Conservation (phyloP, 495 filamentous ascomycete genomes). For the Tuber brumale region DNA sequence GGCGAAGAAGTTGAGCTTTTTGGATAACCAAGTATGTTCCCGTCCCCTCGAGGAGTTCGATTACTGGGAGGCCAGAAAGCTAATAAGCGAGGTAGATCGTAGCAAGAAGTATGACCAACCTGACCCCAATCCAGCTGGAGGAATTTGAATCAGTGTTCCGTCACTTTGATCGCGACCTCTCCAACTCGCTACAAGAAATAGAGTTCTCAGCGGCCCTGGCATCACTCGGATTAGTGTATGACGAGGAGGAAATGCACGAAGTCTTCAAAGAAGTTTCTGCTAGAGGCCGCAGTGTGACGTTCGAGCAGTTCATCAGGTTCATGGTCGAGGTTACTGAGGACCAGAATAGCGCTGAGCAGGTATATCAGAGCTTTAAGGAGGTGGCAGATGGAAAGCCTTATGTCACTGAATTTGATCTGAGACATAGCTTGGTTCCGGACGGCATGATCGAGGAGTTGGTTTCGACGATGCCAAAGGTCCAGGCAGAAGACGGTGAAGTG, state of each 20-base stretch:
- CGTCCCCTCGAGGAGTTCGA: background rate
- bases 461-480: constrained; percentile 63
- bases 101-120: constrained; percentile 94
- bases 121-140: constrained; percentile 95
- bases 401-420: constrained; percentile 92
- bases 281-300: constrained; percentile 69
- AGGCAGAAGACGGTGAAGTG: constrained; percentile 28
- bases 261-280: constrained; percentile 77
- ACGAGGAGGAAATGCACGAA: constrained; percentile 92
- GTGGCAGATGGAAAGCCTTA: constrained; percentile 98
- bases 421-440: constrained; percentile 89
- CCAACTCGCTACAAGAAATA: constrained; percentile 83
- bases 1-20: constrained; percentile 87
- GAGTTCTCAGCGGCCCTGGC: constrained; percentile 94
- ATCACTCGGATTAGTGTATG: constrained; percentile 86
- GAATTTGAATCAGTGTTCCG: constrained; percentile 97
- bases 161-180: constrained; percentile 91
- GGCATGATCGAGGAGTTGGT: constrained; percentile 89
- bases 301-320: constrained; percentile 97
- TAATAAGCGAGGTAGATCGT: constrained; percentile 51
- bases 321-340: constrained; percentile 99
- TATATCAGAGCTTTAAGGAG: constrained; percentile 92
- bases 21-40: constrained; percentile 76
- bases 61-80: background rate
- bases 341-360: constrained; percentile 95